Base-by-base conservation (phyloP, 805 yeast genomes). In the Millerozyma miso region DNA sequence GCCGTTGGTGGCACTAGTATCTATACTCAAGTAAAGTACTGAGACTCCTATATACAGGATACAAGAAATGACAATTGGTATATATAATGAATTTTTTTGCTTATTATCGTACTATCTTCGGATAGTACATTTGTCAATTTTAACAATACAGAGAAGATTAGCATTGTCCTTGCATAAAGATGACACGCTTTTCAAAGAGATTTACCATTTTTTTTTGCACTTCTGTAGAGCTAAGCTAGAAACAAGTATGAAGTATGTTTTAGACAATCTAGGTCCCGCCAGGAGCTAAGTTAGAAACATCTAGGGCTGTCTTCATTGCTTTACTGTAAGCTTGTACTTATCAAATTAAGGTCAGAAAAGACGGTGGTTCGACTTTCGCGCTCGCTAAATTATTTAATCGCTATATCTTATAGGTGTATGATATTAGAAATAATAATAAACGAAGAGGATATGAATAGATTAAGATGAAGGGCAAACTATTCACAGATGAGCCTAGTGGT, bases 141-240 rank as follows among this genome's bases (percentile, higher is more conserved):
- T 96, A 90, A 91, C 96, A 89, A 91, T 91, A 91, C 99, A 91
- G 98, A 91, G 99, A 91, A 91, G 98, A 93, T 91, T 90, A 91
- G 98, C 98, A 93, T 95, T 95, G 97, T 97, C 98, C 98, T 97
- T 91, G 98, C 98, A 91, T 93, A 93, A 93, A 97, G 98, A 91
- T 91, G 98, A 90, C 97, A 95, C 97, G 97, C 97, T 90, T 84
- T 89, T 88, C 97, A 91, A 91, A 91, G 97, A 91, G 98, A 90
- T 91, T 88, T 86, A 79, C 70, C 73, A 70, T 76, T 83, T 85
- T 87, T 87, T 88, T 88, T 85, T 76, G 19, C 37, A 34, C 29
- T 7, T 6, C 10, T 6, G 29, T 7, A 7, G 29, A 23, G 29
- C 29, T 7, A 23, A 23, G 29, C 29, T n/a, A n/a, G n/a, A n/a